These are phyloP conservation scores for Grosmannia huntii DNA, from an alignment of 2,329 filamentous ascomycete genomes.

Conservation along the genomic window DNA sequence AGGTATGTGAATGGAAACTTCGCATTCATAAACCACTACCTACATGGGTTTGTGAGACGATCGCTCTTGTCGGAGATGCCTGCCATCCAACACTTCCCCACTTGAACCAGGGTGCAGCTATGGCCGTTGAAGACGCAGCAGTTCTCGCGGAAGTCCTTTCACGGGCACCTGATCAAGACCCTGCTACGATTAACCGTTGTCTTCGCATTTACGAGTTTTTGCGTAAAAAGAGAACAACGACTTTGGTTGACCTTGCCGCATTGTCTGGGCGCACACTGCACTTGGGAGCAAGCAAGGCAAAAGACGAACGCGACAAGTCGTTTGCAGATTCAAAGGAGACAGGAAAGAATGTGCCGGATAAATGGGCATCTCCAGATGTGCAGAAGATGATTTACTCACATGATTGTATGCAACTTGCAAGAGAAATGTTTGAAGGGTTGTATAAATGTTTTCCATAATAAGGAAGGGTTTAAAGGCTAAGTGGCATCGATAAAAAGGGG, in stretches of 20 bases:
- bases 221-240: constrained; percentile 39
- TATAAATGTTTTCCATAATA: constrained; percentile 18
- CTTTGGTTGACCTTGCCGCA: constrained; percentile 41
- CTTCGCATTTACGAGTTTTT: constrained; percentile 42
- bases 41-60: constrained; percentile 43
- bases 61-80: constrained; percentile 48
- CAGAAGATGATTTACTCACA: constrained; percentile 53
- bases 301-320: constrained; percentile 43
- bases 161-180: constrained; percentile 16
- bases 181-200: constrained; percentile 30
- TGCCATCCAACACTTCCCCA: constrained; percentile 58
- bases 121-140: constrained; percentile 54
- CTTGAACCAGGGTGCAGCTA: constrained; percentile 53
- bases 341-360: constrained; percentile 45
- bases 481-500: neutral
- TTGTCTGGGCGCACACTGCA: constrained; percentile 40
- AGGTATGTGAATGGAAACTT: constrained; percentile 53
- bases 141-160: constrained; percentile 41
- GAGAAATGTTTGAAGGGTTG: constrained; percentile 36
- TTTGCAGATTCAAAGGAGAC: constrained; percentile 35
- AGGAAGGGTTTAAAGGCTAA: neutral
- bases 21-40: constrained; percentile 43
- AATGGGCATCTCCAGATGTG: constrained; percentile 58
- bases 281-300: constrained; percentile 42
- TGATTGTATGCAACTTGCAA: constrained; percentile 44